These are phyloP conservation scores for Aspergillus eucalypticola DNA, from an alignment of 2,329 filamentous ascomycete genomes.

Conservation along the genomic window DNA sequence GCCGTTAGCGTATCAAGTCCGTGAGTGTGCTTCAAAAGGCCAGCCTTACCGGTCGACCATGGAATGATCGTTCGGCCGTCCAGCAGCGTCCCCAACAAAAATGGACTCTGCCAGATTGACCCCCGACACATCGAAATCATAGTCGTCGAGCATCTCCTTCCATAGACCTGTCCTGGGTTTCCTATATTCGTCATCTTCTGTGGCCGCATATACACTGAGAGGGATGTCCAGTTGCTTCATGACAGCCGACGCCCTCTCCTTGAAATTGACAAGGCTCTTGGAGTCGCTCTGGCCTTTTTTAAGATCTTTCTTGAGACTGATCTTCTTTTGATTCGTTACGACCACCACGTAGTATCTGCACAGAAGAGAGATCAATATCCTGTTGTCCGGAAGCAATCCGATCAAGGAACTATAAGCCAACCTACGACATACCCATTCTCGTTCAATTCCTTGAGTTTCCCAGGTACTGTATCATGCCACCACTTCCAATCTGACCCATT, in stretches of 20 bases:
- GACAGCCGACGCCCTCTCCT: conserved; percentile 71
- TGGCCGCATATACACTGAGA: conserved; percentile 81
- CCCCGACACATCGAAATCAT: conserved; percentile 56
- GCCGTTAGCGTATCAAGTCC: neutral
- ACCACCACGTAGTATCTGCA: conserved; percentile 72
- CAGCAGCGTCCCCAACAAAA: conserved; percentile 86
- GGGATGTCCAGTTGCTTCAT: conserved; percentile 69
- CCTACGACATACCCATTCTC: conserved; percentile 62
- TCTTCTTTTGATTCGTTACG: conserved; percentile 84
- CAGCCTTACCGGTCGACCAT: conserved; percentile 57
- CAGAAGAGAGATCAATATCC: neutral
- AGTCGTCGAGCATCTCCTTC: conserved; percentile 65
- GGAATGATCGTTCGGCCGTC: conserved; percentile 58
- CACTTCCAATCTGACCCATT: conserved; percentile 86
- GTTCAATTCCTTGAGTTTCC: conserved; percentile 66
- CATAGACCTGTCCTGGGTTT: conserved; percentile 93
- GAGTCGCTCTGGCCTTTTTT: conserved; percentile 68
- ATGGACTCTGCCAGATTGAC: conserved; percentile 73
- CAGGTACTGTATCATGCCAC: conserved; percentile 76
- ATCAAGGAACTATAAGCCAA: neutral
- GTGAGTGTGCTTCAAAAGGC: neutral
- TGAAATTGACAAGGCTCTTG: conserved; percentile 75
- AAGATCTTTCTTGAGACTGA: conserved; percentile 72
- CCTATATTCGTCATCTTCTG: conserved; percentile 74
- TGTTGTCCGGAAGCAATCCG: neutral